Evolutionary conservation across 2,329 filamentous ascomycete genomes (phyloP).

Genomic region (Torrubiella hemipterigena): DNA sequence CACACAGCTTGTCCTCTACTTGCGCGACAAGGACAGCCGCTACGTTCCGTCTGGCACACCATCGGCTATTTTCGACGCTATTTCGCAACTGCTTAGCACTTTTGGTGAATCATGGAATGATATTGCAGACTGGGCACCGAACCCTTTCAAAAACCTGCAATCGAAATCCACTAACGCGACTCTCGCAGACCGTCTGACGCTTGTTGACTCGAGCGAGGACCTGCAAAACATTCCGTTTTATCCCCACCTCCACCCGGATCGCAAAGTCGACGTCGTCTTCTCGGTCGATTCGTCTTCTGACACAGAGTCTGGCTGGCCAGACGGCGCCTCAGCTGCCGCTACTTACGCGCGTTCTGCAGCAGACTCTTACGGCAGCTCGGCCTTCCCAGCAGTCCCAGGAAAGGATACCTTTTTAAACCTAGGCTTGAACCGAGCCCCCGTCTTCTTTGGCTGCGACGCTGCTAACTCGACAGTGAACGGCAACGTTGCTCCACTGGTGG

Average conservation of each 20-base stretch:
- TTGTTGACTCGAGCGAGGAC: constrained; percentile 72
- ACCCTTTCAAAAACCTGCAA: constrained; percentile 62
- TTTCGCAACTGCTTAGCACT: constrained; percentile 37
- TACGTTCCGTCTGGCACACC: constrained; percentile 24
- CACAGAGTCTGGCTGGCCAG: constrained; percentile 57
- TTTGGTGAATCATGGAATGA: constrained; percentile 53
- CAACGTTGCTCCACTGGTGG: constrained; percentile 46
- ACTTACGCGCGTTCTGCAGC: constrained; percentile 55
- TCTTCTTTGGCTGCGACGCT: constrained; percentile 69
- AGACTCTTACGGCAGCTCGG: constrained; percentile 48
- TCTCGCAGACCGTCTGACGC: constrained; percentile 40
- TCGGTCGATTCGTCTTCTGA: constrained; percentile 71
- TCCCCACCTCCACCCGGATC: constrained; percentile 62
- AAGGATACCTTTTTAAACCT: constrained; percentile 69
- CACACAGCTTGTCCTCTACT: constrained; percentile 60
- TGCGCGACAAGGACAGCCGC: constrained; percentile 24
- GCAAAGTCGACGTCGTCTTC: constrained; percentile 68
- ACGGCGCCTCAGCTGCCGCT: constrained; percentile 62
- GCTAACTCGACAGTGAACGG: constrained; percentile 34
- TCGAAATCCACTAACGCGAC: constrained; percentile 46
- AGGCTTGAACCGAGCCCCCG: constrained; percentile 59
- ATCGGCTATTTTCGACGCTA: constrained; percentile 34
- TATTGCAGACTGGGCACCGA: constrained; percentile 59
- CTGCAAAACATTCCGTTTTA: constrained; percentile 69
- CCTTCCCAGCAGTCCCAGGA: constrained; percentile 62